Base-by-base conservation (phyloP, 164 flowering plant species). In the Berberis vulgaris region DNA sequence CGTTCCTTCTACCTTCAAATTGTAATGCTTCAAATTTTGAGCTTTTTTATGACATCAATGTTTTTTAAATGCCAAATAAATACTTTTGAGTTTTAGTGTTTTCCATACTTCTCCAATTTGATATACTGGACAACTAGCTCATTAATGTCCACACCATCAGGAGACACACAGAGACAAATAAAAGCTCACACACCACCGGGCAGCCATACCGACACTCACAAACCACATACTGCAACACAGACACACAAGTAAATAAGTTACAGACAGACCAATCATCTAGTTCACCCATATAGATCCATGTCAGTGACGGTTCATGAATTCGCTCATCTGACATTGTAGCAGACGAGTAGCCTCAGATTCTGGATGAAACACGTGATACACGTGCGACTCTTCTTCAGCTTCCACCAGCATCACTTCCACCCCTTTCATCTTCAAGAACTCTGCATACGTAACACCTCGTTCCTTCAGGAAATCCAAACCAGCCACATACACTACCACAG, bases 401-500 rank as follows among this genome's bases (percentile, higher is more conserved):
- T 80, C 86, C 53, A 79, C 72, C 54, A 86, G 67, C 65, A 54
- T 62, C 75, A 84, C 91, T 13, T 72, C 65, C 69, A 78, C 86
- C 2, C 83, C 86, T 68, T 82, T 78, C 60, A 61, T 74, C 79
- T 72, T 60, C 74, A 87, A 53, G 62, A 83, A 87, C 68, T 76
- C 81, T 39, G 76, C 83, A 62, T 86, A 86, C 79, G 72, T 71
- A 0, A 73, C 77, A 11, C 95, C 95, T 54, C 92, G 81, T 69
- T 86, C 91, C 65, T 75, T 90, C 80, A 90, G 67, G 54, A 86
- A 79, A 79, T 90, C 92, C 54, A 71, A n/a, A 2, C 79, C 92
- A 2, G 95, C 95, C 44, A 87, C 90, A 70, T 54, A 80, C 50
- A 90, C 90, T 43, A 61, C 71, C 59, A 74, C 83, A 5, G 72